A percentile compares a stretch with the other conserved stretches of the same genome.
These are phyloP conservation scores for Cinnamomum micranthum DNA, from an alignment of 164 flowering plant species.

Conservation along the genomic window DNA sequence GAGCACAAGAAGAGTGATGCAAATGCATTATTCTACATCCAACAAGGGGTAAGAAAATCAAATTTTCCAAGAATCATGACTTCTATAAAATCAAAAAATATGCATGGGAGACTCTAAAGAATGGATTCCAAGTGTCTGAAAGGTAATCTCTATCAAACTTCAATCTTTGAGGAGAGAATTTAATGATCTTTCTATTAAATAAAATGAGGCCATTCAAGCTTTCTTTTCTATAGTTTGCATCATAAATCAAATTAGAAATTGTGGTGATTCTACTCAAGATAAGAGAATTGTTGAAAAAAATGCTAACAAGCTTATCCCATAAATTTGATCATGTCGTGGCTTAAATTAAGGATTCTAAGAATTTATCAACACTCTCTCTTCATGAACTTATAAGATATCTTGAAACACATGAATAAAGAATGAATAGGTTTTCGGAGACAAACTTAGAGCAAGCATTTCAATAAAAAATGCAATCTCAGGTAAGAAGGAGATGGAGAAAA, in stretches of 20 bases:
- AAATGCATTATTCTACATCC: conserved; percentile 7
- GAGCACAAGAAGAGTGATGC: conserved; percentile 14
- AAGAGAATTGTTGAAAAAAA: conserved; percentile 10
- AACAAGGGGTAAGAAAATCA: conserved; percentile 17
- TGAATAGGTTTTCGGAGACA: too few relatives aligned
- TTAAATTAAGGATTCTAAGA: conserved; percentile 15
- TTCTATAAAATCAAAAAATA: conserved; percentile 7
- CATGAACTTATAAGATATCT: too few relatives aligned
- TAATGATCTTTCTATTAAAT: conserved; percentile 13
- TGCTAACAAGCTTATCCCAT: conserved; percentile 12
- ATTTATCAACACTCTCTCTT: conserved; percentile 2
- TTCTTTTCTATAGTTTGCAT: conserved; percentile 10
- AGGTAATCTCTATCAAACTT: conserved; percentile 15
- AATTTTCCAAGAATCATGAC: conserved; percentile 4
- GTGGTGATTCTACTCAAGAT: conserved; percentile 4
- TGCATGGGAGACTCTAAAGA: conserved; percentile 8
- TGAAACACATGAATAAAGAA: too few relatives aligned
- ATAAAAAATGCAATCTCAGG: too few relatives aligned
- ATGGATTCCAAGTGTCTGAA: conserved; percentile 8
- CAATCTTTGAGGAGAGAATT: conserved; percentile 18
- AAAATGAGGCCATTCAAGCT: conserved; percentile 6
- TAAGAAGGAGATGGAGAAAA: too few relatives aligned
- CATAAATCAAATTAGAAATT: conserved; percentile 15
- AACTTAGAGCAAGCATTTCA: too few relatives aligned
- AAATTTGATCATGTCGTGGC: conserved; percentile 14